Evolutionary conservation across 2,329 filamentous ascomycete species (phyloP), one percentile per base, ranked within the genome.

Genomic region (Ascochyta koolunga): DNA sequence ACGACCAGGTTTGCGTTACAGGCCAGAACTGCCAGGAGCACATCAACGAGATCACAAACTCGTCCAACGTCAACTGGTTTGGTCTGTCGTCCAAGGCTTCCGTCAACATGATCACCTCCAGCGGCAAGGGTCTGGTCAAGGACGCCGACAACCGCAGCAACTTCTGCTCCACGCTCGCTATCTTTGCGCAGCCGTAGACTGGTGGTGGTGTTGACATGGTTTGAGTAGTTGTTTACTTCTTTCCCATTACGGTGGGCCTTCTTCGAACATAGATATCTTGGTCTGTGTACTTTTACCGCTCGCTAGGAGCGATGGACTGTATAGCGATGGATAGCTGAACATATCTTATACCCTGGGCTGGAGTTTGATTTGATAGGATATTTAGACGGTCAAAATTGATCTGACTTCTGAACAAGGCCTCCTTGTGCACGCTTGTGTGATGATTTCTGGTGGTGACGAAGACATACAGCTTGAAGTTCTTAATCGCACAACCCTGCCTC

Each of bases 21-120:
- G 64, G 65, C 6, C 66, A 82, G 46, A 75, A 79, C 62, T 85
- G 83, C 71, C 82, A 85, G 70, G 66, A 74, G 59, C 68, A 80
- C 69, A 81, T 82, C 70, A 78, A 81, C 54, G 64, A 72, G 62
- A 71, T 81, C 42, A 74, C 77, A 43, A 71, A 72, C 56, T 72
- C 69, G 5, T 72, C 65, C 47, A 76, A 80, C 50, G 68, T 82
- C 62, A 74, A 76, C 64, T 70, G 78, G 64, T 81, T 80, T 54
- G 77, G 77, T 39, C 64, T 82, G 22, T 79, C 73, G 37, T 79
- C 79, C 51, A 81, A 80, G 70, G 79, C 78, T 0, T 71, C 75
- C 0, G 77, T 80, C 59, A 79, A 79, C 64, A 82, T 82, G 79
- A 73, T 82, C 54, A 73, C 76, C 2, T 68, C 73, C 38, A 64